phyloP scores from a whole-genome alignment of 441 rosid genomes.

The Erysimum pusillum region DNA sequence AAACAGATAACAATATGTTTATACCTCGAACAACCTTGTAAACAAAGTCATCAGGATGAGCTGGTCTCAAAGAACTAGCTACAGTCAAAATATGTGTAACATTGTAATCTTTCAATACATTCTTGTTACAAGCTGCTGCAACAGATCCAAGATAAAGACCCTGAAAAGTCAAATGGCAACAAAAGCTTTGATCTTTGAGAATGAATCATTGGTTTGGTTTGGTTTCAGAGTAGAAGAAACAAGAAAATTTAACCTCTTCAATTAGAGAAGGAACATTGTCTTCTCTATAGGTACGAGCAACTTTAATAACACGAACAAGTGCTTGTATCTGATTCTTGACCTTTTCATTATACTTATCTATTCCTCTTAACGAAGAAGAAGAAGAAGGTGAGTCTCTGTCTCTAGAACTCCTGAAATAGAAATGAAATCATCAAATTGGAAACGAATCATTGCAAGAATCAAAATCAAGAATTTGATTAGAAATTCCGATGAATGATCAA shows the following conservation, averaged over 20 bases:
- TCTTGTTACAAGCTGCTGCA: slow-evolving; percentile 61
- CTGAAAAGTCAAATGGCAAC: slow-evolving; percentile 44
- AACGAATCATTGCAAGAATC: neutral
- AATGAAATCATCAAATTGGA: slow-evolving; percentile 8
- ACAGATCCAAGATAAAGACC: slow-evolving; percentile 79
- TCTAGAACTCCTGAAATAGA: slow-evolving; percentile 39
- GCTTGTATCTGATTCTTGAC: slow-evolving; percentile 61
- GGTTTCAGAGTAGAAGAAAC: neutral
- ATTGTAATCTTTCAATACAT: slow-evolving; percentile 56
- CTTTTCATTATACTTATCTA: slow-evolving; percentile 58
- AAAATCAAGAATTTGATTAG: neutral
- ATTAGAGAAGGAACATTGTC: slow-evolving; percentile 62
- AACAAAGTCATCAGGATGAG: slow-evolving; percentile 59
- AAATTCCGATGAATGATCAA: slow-evolving; percentile 9
- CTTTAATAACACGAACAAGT: slow-evolving; percentile 56
- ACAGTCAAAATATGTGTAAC: slow-evolving; percentile 69
- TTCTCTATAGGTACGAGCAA: slow-evolving; percentile 50
- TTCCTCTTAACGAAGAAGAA: slow-evolving; percentile 37
- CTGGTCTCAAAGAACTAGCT: slow-evolving; percentile 60
- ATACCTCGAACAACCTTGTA: slow-evolving; percentile 66
- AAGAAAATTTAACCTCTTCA: slow-evolving; percentile 49
- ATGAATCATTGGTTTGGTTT: slow-evolving; percentile 5
- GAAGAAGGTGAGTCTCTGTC: slow-evolving; percentile 32
- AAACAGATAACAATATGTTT: neutral
- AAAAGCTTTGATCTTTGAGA: neutral